Conservation (phyloP, 2,329 filamentous ascomycete species). For the Pyrenochaeta sp. region DNA sequence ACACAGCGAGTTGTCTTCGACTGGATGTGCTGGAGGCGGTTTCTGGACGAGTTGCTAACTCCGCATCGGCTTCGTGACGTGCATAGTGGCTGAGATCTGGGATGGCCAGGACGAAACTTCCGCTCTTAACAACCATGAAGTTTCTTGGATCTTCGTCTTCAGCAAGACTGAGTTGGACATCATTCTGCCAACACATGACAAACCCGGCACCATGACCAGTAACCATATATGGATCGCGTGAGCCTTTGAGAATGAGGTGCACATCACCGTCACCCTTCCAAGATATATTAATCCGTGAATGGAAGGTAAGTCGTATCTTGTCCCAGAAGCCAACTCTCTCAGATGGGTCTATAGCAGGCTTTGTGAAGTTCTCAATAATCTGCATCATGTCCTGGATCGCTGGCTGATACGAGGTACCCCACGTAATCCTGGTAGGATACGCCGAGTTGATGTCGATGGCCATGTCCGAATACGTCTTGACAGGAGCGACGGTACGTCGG, state of each 20-base stretch:
- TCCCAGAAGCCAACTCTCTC: conserved; percentile 98
- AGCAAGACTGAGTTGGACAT: conserved; percentile 87
- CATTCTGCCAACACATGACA: conserved; percentile 97
- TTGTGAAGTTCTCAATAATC: conserved; percentile 96
- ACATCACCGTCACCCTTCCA: conserved; percentile 98
- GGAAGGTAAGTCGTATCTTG: conserved; percentile 92
- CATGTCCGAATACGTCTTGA: conserved; percentile 96
- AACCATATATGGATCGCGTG: conserved; percentile 90
- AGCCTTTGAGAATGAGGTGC: conserved; percentile 86
- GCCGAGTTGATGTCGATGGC: conserved; percentile 91
- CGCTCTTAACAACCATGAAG: conserved; percentile 95
- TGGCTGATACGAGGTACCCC: conserved; percentile 97
- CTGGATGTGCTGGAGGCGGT: conserved; percentile 66
- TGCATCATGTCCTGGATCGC: conserved; percentile 99
- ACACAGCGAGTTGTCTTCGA: conserved; percentile 77
- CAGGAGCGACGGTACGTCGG: conserved; percentile 86
- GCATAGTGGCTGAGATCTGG: conserved; percentile 93
- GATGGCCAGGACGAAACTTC: conserved; percentile 91
- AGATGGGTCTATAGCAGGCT: conserved; percentile 90
- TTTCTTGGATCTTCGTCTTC: conserved; percentile 85
- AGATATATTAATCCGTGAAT: conserved; percentile 84
- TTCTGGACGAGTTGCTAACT: conserved; percentile 63
- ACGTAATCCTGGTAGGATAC: conserved; percentile 90
- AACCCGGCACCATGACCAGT: conserved; percentile 94
- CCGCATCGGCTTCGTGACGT: conserved; percentile 65